Base-by-base conservation (phyloP, 2,329 filamentous ascomycete genomes). In the Colletotrichum kahawae region DNA sequence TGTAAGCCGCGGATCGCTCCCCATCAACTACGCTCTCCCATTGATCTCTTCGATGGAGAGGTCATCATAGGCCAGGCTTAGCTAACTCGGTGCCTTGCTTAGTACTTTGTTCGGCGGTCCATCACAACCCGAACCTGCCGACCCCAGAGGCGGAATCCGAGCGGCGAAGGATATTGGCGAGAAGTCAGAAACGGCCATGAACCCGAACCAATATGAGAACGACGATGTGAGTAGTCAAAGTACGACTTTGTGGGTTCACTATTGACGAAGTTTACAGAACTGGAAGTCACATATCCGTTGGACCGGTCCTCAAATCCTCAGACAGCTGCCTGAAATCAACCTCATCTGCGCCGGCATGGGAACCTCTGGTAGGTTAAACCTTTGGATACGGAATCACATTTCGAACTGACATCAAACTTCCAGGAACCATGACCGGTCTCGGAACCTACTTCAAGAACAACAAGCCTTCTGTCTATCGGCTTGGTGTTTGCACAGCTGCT, bases 121-220 rank as follows among this genome's bases (percentile, higher is more conserved):
- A 1, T 89, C 90, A 2, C 90, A 92, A 64, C 90, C 89, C 1
- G 90, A 92, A 65, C 89, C 89, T 0, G 76, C 83, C 1, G 90
- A 92, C 77, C 82, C 85, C 21, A 85, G 89, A 38, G 90, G 90
- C 2, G 88, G 88, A 1, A 91, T 92, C 48, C 83, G 86, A 63
- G 86, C 82, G 24, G 88, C 89, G 3, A 80, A 87, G 3, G 80
- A 80, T 51, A 79, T 87, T 70, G 87, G 86, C 0, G 77, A 85
- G 54, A 80, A 86, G 16, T 85, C 87, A 2, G 83, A 86, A 0
- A 80, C 82, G 0, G 82, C 87, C 34, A 79, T 89, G 60, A 91
- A 92, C 70, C 88, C 88, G 0, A 89, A 90, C 59, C 90, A 92
- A 77, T 92, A 92, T 75, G 87, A 89, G 29, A 91, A 91, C 63